Conservation (phyloP, 805 yeast species). For the Wickerhamomyces silvicola region DNA sequence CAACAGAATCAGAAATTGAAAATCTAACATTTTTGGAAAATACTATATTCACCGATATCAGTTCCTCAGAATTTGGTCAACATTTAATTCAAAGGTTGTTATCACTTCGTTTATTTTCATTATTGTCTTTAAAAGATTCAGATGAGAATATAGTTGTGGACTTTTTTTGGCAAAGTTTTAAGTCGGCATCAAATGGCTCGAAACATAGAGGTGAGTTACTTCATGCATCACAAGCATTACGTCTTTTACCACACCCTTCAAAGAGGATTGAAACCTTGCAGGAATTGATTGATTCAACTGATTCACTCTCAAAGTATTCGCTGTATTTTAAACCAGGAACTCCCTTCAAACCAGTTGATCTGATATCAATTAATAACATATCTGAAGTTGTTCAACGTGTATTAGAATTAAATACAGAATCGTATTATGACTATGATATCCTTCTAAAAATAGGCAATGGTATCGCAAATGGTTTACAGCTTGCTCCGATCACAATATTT, state of each 20-base stretch:
- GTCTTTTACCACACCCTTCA: constrained; percentile 14
- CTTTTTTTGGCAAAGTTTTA: constrained; percentile 37
- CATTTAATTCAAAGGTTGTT: constrained; percentile 23
- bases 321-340: constrained; percentile 25
- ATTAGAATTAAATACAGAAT: constrained; percentile 47
- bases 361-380: constrained; percentile 29
- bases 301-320: constrained; percentile 24
- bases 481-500: constrained; percentile 7
- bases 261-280: constrained; percentile 11
- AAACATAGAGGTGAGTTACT: constrained; percentile 32
- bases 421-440: constrained; percentile 39
- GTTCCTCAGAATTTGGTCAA: neutral
- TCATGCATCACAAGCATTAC: constrained; percentile 27
- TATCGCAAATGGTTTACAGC: constrained; percentile 34
- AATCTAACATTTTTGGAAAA: neutral
- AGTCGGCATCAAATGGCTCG: constrained; percentile 36
- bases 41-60: neutral
- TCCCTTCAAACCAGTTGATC: constrained; percentile 34
- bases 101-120: constrained; percentile 23
- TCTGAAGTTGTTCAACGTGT: constrained; percentile 33
- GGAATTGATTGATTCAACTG: constrained; percentile 19
- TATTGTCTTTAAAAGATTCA: constrained; percentile 10
- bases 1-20: neutral
- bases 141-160: constrained; percentile 18
- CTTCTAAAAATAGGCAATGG: constrained; percentile 35